phyloP scores from a whole-genome alignment of 257 asterid species.

The Solanum piurae region DNA sequence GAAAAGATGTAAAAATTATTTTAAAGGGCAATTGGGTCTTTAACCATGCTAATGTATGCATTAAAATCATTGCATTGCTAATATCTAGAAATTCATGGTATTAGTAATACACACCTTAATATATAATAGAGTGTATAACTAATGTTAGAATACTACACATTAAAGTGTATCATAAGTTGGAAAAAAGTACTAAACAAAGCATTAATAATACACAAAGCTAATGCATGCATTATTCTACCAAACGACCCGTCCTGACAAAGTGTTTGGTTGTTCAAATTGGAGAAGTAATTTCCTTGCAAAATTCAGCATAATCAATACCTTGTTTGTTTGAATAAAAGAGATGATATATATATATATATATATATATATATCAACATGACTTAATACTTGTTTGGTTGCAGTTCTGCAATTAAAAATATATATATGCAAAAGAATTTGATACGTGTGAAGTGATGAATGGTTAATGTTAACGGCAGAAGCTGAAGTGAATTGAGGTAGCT shows the following conservation, averaged over 20 bases:
- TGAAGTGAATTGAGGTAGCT: background rate
- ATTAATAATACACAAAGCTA: background rate
- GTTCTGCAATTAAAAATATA: background rate
- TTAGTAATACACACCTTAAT: too few species aligned
- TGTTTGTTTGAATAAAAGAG: background rate
- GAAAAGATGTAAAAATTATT: background rate
- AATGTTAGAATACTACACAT: background rate
- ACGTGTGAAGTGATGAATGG: background rate
- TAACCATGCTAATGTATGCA: background rate
- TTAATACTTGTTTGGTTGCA: background rate
- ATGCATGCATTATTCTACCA: background rate
- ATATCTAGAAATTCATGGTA: background rate
- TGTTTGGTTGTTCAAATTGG: background rate
- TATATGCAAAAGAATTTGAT: background rate
- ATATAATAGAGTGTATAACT: too few species aligned
- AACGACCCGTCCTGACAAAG: background rate
- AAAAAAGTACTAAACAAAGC: too few species aligned
- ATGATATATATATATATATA: background rate
- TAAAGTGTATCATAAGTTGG: background rate
- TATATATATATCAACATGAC: background rate
- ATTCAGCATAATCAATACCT: background rate
- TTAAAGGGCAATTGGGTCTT: too few species aligned
- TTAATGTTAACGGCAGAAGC: background rate
- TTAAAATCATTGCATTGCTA: background rate
- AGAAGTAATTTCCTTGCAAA: background rate